These are phyloP conservation scores for Aureobasidium leucospermi DNA, from an alignment of 2,329 filamentous ascomycete genomes.

Conservation along the genomic window DNA sequence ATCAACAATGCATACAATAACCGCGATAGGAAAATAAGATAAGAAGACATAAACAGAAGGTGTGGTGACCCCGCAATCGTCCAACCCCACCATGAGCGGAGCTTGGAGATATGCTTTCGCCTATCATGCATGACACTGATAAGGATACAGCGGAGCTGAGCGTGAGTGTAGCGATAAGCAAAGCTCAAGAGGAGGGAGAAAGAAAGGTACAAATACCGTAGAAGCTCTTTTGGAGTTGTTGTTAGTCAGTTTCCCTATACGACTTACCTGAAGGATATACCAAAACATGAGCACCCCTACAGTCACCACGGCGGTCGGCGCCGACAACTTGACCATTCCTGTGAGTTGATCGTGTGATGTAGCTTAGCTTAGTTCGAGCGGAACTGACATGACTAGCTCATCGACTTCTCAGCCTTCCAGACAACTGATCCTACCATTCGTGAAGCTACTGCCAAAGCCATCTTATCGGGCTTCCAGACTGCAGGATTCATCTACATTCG, in stretches of 20 bases:
- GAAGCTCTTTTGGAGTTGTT: not conserved
- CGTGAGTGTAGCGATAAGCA: not conserved
- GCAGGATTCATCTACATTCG: slow-evolving; percentile 86
- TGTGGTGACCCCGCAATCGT: slow-evolving; percentile 8
- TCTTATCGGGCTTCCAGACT: slow-evolving; percentile 71
- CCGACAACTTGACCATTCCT: slow-evolving; percentile 20
- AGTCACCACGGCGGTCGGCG: slow-evolving; percentile 25
- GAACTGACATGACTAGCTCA: slow-evolving; percentile 39
- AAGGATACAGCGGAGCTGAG: not conserved
- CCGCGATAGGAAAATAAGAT: not conserved
- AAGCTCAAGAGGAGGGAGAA: not conserved
- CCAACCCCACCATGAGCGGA: not conserved
- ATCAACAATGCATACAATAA: not conserved
- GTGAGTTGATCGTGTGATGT: not conserved
- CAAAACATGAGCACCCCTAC: slow-evolving; percentile 13
- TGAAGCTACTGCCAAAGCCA: slow-evolving; percentile 50
- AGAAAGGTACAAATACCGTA: not conserved
- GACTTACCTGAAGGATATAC: slow-evolving; percentile 1
- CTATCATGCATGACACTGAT: slow-evolving; percentile 4
- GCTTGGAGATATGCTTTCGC: not conserved
- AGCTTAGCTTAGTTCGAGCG: not conserved
- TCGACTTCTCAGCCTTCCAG: slow-evolving; percentile 68
- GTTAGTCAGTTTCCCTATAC: not conserved
- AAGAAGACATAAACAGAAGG: slow-evolving; percentile 6
- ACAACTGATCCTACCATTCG: slow-evolving; percentile 58